Evolutionary conservation across 2,329 filamentous ascomycete species (phyloP).

Genomic region (Teratosphaeria gauchensis): DNA sequence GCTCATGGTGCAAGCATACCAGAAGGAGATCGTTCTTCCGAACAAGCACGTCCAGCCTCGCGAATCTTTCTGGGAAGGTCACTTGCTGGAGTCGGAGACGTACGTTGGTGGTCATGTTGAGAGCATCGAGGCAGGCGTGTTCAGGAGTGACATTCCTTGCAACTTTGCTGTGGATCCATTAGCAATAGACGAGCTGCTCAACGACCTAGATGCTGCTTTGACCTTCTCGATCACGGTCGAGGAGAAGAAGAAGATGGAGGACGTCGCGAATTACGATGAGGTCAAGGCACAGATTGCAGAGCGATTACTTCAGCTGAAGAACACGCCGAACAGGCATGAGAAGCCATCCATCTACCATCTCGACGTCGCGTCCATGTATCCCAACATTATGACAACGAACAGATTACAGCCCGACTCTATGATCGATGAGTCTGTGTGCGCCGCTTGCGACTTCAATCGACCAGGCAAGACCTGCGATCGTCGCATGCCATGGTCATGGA

Average conservation of each 20-base stretch:
- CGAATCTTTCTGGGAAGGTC: conserved; percentile 93
- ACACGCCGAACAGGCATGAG: conserved; percentile 75
- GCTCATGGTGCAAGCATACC: conserved; percentile 95
- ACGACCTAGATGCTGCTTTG: conserved; percentile 78
- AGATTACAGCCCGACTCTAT: conserved; percentile 97
- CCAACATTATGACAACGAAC: conserved; percentile 99
- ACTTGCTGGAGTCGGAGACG: conserved; percentile 90
- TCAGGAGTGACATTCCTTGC: conserved; percentile 87
- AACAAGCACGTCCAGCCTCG: conserved; percentile 91
- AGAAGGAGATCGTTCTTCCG: conserved; percentile 81
- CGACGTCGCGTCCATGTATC: conserved; percentile 98
- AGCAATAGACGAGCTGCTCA: conserved; percentile 80
- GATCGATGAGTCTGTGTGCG: conserved; percentile 92
- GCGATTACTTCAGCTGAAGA: conserved; percentile 61
- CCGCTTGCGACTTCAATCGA: conserved; percentile 94
- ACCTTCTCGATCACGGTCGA: conserved; percentile 60
- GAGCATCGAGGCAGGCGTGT: conserved; percentile 96
- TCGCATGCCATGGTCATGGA: conserved; percentile 91
- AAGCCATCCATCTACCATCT: conserved; percentile 91
- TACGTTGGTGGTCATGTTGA: conserved; percentile 98
- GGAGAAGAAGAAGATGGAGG: conserved; percentile 44
- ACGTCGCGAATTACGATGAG: conserved; percentile 43
- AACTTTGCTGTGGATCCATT: conserved; percentile 84
- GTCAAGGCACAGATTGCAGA: conserved; percentile 73
- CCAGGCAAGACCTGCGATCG: conserved; percentile 96